Evolutionary conservation across 306 rosid species (phyloP), one percentile per base, ranked within the genome.

Genomic region (Purshia tridentata): DNA sequence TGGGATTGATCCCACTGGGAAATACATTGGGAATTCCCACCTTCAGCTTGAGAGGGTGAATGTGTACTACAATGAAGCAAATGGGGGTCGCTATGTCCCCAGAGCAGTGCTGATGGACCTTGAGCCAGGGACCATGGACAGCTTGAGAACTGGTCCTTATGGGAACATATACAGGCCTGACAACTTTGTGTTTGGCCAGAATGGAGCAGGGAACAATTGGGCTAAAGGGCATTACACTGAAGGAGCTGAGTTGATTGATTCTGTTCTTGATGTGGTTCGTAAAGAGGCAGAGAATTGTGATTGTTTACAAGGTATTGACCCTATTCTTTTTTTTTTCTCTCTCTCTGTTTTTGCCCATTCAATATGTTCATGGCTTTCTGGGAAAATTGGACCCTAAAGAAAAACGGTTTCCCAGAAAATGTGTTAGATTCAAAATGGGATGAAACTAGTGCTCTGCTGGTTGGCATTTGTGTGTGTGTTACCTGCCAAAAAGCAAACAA

Each of bases 191-290:
- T 92, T 92, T 3, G 96, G 97, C 9, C 93, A 92, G 66, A 92
- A 89, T 77, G 97, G 97, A 16, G 97, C 97, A 39, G 97, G 97
- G 1, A 92, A 92, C 77, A 92, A 92, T 72, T 91, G 97, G 97
- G 97, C 97, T 18, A 91, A 91, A 73, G 97, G 96, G 12, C 96
- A 92, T 80, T 89, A 92, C 80, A 89, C 96, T 0, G 97, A 92
- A 78, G 97, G 97, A 64, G 97, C 97, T 39, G 96, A 92, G 72
- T 78, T 92, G 75, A 88, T 92, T 68, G 96, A 92, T 78, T 78
- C 96, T 59, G 97, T 92, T 85, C 93, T 92, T 77, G 97, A 92
- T 81, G 93, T 92, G 76, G 93, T 92, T 76, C 85, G 97, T 13
- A 92, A 89, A 83, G 97, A 92, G 82, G 92, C 97, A 14, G 96